phyloP scores from a whole-genome alignment of 2,329 filamentous ascomycete species.

The Arthrobotrys conoides region DNA sequence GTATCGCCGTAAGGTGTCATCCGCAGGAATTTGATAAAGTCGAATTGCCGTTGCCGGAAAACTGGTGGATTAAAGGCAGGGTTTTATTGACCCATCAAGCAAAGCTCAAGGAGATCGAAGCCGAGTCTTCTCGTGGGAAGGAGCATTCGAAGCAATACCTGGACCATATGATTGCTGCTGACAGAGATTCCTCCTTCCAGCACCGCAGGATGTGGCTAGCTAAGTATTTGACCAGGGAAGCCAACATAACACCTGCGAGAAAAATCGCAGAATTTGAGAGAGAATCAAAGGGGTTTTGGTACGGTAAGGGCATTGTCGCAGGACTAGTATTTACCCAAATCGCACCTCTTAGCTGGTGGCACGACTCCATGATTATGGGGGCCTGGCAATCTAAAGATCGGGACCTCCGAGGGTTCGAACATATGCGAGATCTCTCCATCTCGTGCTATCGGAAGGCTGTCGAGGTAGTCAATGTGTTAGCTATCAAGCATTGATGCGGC shows the following conservation, averaged over 20 bases:
- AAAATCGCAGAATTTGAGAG: constrained; percentile 40
- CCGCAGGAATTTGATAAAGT: constrained; percentile 38
- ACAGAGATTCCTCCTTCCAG: constrained; percentile 41
- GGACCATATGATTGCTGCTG: not conserved
- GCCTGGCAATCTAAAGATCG: constrained; percentile 23
- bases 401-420: constrained; percentile 18
- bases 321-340: constrained; percentile 49
- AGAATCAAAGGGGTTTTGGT: constrained; percentile 21
- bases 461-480: constrained; percentile 19
- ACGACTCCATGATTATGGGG: constrained; percentile 41
- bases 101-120: not conserved
- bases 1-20: constrained; percentile 38
- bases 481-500: constrained; percentile 21
- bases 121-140: not conserved
- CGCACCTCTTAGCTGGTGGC: constrained; percentile 46
- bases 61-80: constrained; percentile 40
- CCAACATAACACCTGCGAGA: constrained; percentile 43
- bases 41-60: constrained; percentile 48
- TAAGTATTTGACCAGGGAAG: constrained; percentile 26
- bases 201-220: constrained; percentile 39
- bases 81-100: not conserved
- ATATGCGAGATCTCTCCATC: constrained; percentile 9
- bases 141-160: not conserved
- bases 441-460: constrained; percentile 29
- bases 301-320: constrained; percentile 41